Base-by-base conservation (phyloP, 441 rosid genomes). In the Jatropha podagrica region DNA sequence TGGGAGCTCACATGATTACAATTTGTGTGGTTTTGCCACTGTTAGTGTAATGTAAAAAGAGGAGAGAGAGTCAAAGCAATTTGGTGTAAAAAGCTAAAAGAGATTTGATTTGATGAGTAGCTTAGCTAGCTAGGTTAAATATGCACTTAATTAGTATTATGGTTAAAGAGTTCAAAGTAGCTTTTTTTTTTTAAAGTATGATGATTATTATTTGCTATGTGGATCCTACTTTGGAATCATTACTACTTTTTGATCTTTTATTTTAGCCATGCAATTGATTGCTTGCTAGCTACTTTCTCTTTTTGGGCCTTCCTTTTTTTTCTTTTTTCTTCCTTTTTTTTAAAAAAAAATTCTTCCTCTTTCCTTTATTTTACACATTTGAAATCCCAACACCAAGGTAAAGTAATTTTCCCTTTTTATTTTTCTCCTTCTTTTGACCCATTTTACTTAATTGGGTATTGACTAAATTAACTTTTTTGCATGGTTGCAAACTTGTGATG, bases 1-100 rank as follows among this genome's bases (percentile, higher is more conserved):
- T 80, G 84, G 87, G 86, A 76, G 76, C 73, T 72, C 80, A 77
- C 59, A 27, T 73, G 80, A 76, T 83, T 68, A 67, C 80, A 10
- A 59, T 79, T 75, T 70, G 62, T 70, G 74, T 65, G 68, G 26
- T 74, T 68, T 77, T 84, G 70, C 69, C 84, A 77, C n/a, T 71
- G 75, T n/a, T 56, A 18, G 11, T n/a, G 61, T 67, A 27, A 18
- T 75, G 75, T 84, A 56, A 66, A 62, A 55, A 20, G 4, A 73
- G 40, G 23, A 32, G 13, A 46, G 14, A 42, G 42, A 38, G 69
- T 17, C 9, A 70, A 41, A 42, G 52, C 42, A 40, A 64, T 17
- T 61, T 46, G 12, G 46, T 65, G 71, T 68, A 64, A n/a, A 52
- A 49, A 54, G 76, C 68, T 60, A 51, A n/a, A 68, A n/a, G 44